Conservation (phyloP, 805 yeast genomes). For the Suhomyces vadensis region DNA sequence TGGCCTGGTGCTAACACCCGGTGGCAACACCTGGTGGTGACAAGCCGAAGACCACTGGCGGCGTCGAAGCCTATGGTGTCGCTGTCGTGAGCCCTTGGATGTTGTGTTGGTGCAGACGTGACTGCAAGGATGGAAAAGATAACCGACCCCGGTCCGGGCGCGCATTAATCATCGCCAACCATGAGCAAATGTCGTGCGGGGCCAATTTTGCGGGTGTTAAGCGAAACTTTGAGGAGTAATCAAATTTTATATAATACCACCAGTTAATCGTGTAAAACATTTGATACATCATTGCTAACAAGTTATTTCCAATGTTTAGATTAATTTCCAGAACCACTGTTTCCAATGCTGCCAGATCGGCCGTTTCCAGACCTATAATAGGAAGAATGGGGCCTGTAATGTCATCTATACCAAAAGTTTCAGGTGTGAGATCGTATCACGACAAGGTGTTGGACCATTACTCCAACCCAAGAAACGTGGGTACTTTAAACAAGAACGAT, state of each 20-base stretch:
- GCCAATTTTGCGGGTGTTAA: background rate
- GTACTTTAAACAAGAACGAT: slow-evolving; percentile 78
- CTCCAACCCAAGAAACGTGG: slow-evolving; percentile 95
- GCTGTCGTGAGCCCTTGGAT: too few species aligned
- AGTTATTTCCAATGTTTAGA: slow-evolving; percentile 25
- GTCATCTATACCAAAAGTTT: slow-evolving; percentile 5
- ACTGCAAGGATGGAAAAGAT: too few species aligned
- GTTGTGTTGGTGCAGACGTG: too few species aligned
- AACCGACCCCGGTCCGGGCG: background rate
- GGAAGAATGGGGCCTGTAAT: slow-evolving; percentile 9
- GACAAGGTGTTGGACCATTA: slow-evolving; percentile 95
- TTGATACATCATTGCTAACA: background rate
- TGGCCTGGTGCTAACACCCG: too few species aligned
- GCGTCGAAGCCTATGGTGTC: too few species aligned
- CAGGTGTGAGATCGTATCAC: slow-evolving; percentile 56
- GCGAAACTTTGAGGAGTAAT: slow-evolving; percentile 1
- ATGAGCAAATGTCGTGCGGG: slow-evolving; percentile 7
- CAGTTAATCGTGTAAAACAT: background rate
- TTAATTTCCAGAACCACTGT: slow-evolving; percentile 19
- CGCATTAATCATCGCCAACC: slow-evolving; percentile 3
- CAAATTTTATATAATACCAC: background rate
- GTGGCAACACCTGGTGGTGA: too few species aligned
- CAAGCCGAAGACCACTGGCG: too few species aligned
- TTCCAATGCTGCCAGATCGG: slow-evolving; percentile 5
- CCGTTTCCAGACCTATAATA: slow-evolving; percentile 6